A percentile compares a stretch with the other conserved stretches of the same genome.
phyloP scores from a whole-genome alignment of 2,329 filamentous ascomycete species.

The Pyrenochaeta sp. region DNA sequence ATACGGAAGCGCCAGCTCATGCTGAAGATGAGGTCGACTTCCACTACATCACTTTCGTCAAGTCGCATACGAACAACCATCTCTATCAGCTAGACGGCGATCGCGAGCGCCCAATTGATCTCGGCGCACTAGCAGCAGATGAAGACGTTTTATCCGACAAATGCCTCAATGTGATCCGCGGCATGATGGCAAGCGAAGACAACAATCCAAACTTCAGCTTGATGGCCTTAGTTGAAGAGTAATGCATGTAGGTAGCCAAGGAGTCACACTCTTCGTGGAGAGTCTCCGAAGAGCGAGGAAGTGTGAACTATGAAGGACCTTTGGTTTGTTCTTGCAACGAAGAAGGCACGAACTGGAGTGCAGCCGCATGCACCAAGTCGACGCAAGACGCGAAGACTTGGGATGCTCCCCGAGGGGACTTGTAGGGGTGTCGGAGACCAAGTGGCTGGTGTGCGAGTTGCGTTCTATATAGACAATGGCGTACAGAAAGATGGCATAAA shows the following conservation, averaged over 20 bases:
- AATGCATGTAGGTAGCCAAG: constrained; percentile 59
- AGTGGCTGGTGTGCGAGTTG: constrained; percentile 57
- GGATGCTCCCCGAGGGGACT: constrained; percentile 58
- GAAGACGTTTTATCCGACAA: constrained; percentile 34
- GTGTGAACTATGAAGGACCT: constrained; percentile 66
- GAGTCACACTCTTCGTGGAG: constrained; percentile 61
- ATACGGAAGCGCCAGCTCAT: constrained; percentile 34
- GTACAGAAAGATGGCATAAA: background rate
- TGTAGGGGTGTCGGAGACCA: constrained; percentile 52
- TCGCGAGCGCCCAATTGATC: constrained; percentile 41
- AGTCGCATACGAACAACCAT: constrained; percentile 31
- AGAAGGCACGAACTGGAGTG: constrained; percentile 48
- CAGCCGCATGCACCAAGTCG: constrained; percentile 53
- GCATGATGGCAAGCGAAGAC: constrained; percentile 25
- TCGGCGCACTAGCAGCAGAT: constrained; percentile 27
- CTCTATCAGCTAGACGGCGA: constrained; percentile 44
- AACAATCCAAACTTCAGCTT: constrained; percentile 39
- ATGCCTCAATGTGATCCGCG: constrained; percentile 30
- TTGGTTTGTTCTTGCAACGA: constrained; percentile 58
- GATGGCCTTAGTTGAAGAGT: constrained; percentile 36
- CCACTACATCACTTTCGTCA: constrained; percentile 47
- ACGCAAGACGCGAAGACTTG: constrained; percentile 58
- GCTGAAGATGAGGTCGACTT: constrained; percentile 46
- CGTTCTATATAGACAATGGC: constrained; percentile 12
- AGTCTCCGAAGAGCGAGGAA: constrained; percentile 55